These are phyloP conservation scores for Pterocarpus santalinus DNA, from an alignment of 306 rosid species.

Conservation along the genomic window DNA sequence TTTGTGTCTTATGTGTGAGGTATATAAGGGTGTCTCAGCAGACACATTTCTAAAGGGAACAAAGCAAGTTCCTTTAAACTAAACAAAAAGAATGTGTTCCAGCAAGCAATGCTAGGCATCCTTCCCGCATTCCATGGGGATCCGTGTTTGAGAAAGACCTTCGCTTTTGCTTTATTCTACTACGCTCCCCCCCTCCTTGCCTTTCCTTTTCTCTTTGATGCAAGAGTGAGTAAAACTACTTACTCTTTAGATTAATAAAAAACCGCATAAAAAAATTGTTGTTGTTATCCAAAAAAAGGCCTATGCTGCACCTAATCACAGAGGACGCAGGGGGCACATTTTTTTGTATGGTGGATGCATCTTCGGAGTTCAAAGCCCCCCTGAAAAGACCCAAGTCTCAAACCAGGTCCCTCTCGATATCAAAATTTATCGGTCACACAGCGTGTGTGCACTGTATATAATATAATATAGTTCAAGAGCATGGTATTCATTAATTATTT, in stretches of 20 bases:
- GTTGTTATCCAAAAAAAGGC: conserved; percentile 32
- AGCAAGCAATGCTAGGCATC: conserved; percentile 68
- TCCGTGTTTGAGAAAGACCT: conserved; percentile 88
- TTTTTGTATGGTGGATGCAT: conserved; percentile 46
- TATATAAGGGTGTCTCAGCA: conserved; percentile 47
- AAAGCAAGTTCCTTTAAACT: conserved; percentile 71
- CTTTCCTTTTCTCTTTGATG: conserved; percentile 46
- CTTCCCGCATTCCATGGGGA: conserved; percentile 76
- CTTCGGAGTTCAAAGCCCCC: neutral
- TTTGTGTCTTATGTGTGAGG: neutral
- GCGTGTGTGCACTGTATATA: neutral
- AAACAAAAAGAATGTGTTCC: conserved; percentile 82
- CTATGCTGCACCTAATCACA: conserved; percentile 33
- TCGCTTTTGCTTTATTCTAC: conserved; percentile 61
- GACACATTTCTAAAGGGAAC: conserved; percentile 58
- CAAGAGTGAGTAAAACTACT: neutral
- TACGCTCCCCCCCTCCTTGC: conserved; percentile 48
- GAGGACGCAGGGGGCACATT: conserved; percentile 38
- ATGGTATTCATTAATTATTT: too few relatives aligned
- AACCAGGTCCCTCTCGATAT: neutral
- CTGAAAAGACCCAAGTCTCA: conserved; percentile 30
- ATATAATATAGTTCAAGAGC: too few relatives aligned
- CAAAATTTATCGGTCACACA: conserved; percentile 6
- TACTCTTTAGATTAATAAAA: neutral
- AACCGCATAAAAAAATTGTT: conserved; percentile 9